Evolutionary conservation across 257 asterid genomes (phyloP).

Genomic region (Ilex asprella): DNA sequence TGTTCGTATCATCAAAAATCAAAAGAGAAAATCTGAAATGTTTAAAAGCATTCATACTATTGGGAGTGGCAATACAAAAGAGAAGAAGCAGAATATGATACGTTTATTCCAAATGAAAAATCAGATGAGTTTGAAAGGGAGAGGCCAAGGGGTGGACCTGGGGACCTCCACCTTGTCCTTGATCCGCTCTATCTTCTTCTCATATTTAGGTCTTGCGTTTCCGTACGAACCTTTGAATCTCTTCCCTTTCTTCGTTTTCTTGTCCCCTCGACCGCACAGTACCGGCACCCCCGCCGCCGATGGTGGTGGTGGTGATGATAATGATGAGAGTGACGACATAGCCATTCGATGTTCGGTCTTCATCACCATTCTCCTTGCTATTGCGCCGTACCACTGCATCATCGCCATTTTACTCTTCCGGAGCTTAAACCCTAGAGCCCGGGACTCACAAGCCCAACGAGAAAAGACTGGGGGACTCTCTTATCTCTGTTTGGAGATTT

Average conservation of each 20-base stretch:
- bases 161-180: slow-evolving; percentile 81
- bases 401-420: slow-evolving; percentile 35
- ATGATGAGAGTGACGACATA: slow-evolving; percentile 30
- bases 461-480: no score
- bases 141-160: slow-evolving; percentile 96
- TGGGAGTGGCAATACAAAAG: no score
- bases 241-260: slow-evolving; percentile 80
- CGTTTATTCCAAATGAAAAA: background rate
- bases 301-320: no score
- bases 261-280: slow-evolving; percentile 64
- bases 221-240: slow-evolving; percentile 81
- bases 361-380: slow-evolving; percentile 31
- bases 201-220: slow-evolving; percentile 61
- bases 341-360: slow-evolving; percentile 28
- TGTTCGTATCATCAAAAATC: no score
- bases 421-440: background rate
- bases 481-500: no score
- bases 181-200: slow-evolving; percentile 61
- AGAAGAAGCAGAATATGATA: no score
- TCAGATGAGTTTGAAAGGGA: slow-evolving; percentile 74
- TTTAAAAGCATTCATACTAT: no score
- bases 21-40: no score
- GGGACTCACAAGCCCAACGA: no score
- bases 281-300: slow-evolving; percentile 1
- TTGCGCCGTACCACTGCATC: slow-evolving; percentile 37